Percentiles rank a stretch among this genome's conserved stretches.
phyloP scores from a whole-genome alignment of 257 asterid species.

The Dorcoceras hygrometricum region DNA sequence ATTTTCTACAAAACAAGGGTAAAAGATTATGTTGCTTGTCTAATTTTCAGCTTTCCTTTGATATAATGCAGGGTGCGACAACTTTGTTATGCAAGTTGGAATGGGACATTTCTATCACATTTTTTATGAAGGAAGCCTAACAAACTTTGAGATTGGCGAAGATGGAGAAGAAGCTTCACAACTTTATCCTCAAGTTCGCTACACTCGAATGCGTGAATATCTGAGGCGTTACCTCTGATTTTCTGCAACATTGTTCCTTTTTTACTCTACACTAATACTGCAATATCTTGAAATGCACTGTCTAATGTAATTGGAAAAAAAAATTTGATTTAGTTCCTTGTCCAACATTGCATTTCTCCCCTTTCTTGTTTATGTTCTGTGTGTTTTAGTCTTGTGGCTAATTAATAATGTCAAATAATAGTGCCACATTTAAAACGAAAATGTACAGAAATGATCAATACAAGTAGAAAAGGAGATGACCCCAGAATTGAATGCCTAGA shows the following conservation, averaged over 20 bases:
- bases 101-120: slow-evolving; percentile 77
- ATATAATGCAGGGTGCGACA: slow-evolving; percentile 34
- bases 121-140: slow-evolving; percentile 74
- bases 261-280: not conserved
- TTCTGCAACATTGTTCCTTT: not conserved
- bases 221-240: slow-evolving; percentile 42
- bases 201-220: slow-evolving; percentile 56
- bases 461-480: too few species aligned
- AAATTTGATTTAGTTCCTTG: too few species aligned
- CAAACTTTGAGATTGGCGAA: slow-evolving; percentile 68
- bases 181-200: slow-evolving; percentile 69
- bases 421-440: too few species aligned
- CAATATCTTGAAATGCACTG: not conserved
- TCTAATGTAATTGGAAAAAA: too few species aligned
- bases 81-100: slow-evolving; percentile 56
- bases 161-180: slow-evolving; percentile 66
- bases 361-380: too few species aligned
- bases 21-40: not conserved
- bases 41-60: not conserved
- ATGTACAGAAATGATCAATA: too few species aligned
- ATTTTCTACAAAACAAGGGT: too few species aligned
- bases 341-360: too few species aligned
- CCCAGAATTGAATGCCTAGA: too few species aligned
- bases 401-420: too few species aligned
- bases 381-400: too few species aligned